Evolutionary conservation across 768 basidiomycete genomes (phyloP).

Genomic region (Tubosaeta brunneosetosa): DNA sequence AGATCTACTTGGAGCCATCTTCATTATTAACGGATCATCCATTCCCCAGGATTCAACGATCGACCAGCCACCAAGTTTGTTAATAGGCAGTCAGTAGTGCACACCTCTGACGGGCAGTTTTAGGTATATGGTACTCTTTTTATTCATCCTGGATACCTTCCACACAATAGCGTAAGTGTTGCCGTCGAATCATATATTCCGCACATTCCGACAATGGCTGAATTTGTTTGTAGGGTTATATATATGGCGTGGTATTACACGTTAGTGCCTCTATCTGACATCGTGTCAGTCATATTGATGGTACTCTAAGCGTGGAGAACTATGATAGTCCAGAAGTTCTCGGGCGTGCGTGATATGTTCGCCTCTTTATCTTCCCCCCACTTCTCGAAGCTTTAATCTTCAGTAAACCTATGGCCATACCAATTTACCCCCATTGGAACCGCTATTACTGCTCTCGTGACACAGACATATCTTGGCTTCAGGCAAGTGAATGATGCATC

Average conservation of each 20-base stretch:
- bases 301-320: too few relatives aligned
- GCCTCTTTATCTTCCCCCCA: not conserved
- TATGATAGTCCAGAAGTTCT: too few relatives aligned
- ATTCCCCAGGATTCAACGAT: conserved; percentile 13
- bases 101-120: not conserved
- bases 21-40: too few relatives aligned
- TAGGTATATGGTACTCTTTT: conserved; percentile 13
- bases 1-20: too few relatives aligned
- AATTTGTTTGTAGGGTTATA: too few relatives aligned
- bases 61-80: conserved; percentile 3
- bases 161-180: conserved; percentile 11
- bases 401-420: conserved; percentile 46
- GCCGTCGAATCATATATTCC: too few relatives aligned
- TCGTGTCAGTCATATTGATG: too few relatives aligned
- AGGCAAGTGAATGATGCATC: conserved; percentile 30
- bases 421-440: conserved; percentile 47
- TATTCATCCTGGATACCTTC: conserved; percentile 15
- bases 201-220: too few relatives aligned
- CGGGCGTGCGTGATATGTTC: too few relatives aligned
- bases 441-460: conserved; percentile 42
- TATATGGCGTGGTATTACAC: too few relatives aligned
- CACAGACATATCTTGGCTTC: conserved; percentile 45
- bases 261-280: too few relatives aligned
- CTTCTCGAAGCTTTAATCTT: too few relatives aligned
- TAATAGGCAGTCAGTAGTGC: not conserved